These are phyloP conservation scores for Penicillium parvum DNA, from an alignment of 495 filamentous ascomycete species.

Conservation along the genomic window DNA sequence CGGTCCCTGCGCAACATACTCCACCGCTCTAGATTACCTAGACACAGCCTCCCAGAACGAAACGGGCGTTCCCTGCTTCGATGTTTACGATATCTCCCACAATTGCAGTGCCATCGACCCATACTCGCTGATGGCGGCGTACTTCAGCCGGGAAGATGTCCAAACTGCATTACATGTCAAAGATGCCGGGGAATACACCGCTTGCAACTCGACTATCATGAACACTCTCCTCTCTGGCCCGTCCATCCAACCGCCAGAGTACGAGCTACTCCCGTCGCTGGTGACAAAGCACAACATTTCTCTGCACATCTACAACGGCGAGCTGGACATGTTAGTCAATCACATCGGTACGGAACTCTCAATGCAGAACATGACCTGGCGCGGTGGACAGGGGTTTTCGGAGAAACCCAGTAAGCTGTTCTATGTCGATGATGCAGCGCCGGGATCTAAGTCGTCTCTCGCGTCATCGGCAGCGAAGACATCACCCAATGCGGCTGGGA, in stretches of 20 bases:
- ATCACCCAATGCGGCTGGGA: constrained; percentile 16
- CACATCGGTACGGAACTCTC: constrained; percentile 34
- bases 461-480: neutral
- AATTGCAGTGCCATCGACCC: constrained; percentile 28
- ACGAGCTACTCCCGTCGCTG: constrained; percentile 30
- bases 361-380: constrained; percentile 43
- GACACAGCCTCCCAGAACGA: constrained; percentile 9
- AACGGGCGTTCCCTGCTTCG: constrained; percentile 21
- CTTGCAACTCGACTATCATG: constrained; percentile 33
- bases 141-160: constrained; percentile 36
- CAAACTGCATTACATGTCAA: constrained; percentile 31
- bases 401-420: constrained; percentile 15
- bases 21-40: constrained; percentile 33
- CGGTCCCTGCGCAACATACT: constrained; percentile 35
- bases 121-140: constrained; percentile 20
- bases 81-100: constrained; percentile 35
- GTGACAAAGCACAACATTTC: constrained; percentile 32
- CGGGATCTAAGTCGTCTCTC: no score
- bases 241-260: constrained; percentile 23
- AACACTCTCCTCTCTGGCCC: constrained; percentile 16
- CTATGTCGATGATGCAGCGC: constrained; percentile 24
- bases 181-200: constrained; percentile 17
- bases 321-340: constrained; percentile 40
- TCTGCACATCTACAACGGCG: constrained; percentile 37
- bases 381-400: constrained; percentile 29